These are phyloP conservation scores for Coemansia sp. DNA, from an alignment of 192 early-diverging fungal genomes.

Conservation along the genomic window DNA sequence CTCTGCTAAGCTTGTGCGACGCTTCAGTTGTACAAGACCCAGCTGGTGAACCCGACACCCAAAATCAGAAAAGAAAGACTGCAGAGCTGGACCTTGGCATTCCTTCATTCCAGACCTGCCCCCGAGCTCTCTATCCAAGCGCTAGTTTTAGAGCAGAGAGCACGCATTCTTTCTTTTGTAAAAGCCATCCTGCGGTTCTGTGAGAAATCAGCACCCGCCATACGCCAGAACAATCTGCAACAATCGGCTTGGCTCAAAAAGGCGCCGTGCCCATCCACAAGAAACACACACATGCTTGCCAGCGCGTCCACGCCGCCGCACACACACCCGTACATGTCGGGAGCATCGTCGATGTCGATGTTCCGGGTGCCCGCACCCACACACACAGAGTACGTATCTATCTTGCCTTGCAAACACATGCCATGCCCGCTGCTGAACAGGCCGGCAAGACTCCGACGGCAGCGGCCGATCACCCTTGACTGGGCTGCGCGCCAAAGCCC, in stretches of 20 bases:
- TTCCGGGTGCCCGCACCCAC: slow-evolving; percentile 13
- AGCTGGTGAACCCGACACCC: background rate
- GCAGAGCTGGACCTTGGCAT: background rate
- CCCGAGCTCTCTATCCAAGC: background rate
- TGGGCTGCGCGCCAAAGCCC: too few relatives aligned
- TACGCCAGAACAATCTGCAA: slow-evolving; percentile 5
- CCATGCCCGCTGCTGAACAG: background rate
- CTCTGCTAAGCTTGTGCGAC: background rate
- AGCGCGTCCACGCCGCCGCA: slow-evolving; percentile 9
- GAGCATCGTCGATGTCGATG: too few relatives aligned
- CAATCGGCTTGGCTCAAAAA: background rate
- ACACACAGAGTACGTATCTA: slow-evolving; percentile 27
- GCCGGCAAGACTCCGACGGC: background rate
- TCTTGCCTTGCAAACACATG: background rate
- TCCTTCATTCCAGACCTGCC: background rate
- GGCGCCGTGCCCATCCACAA: background rate
- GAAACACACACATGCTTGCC: slow-evolving; percentile 10
- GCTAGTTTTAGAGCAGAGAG: background rate
- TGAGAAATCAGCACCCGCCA: background rate
- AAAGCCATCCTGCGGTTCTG: background rate
- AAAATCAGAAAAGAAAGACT: background rate
- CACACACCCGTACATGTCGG: slow-evolving; percentile 4
- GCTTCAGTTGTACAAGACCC: background rate
- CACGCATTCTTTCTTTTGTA: background rate
- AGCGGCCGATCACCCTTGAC: too few relatives aligned